Base-by-base conservation (phyloP, 257 asterid species). In the Primulina tabacum region DNA sequence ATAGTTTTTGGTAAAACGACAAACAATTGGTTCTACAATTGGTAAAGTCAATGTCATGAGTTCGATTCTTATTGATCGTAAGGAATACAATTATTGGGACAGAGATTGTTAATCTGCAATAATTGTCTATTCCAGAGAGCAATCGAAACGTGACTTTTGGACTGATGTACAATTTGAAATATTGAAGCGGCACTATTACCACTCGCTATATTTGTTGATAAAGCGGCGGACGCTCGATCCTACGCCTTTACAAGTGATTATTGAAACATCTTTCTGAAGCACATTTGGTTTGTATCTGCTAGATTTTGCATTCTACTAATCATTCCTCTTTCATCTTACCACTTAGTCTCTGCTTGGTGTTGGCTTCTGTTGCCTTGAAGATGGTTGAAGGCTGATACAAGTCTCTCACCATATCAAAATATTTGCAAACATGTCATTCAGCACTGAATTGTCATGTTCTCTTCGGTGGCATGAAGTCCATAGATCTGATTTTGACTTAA, bases 331-430 rank as follows among this genome's bases (percentile, higher is more conserved):
- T 66, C 62, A 38, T 17, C 26, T 18, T 7, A 1, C 17, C 37
- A 71, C 62, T 37, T 35, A 33, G 67, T 37, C 55, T 60, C 37
- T 32, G 52, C 37, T 14, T 55, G 30, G 64, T 53, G 59, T 56
- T 21, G 20, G 74, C 65, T 67, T 56, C 59, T 47, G 29, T 71
- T 67, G 32, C 71, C 74, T 71, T 35, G 20, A 60, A 65, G 60
- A 65, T 68, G 57, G 62, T 57, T 12, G 60, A 7, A 32, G 1
- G 35, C 64, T 59, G 76, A 58, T 65, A 64, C 26, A 24, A 3
- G 61, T 29, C 47, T 61, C 61, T 58, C 47, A 66, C 52, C 47
- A 17, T 38, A 38, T 20, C 62, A 33, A 7, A 17, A 61, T 66
- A 60, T 59, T 56, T 73, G 30, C 60, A 70, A n/a, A 29, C 32